phyloP scores from a whole-genome alignment of 768 basidiomycete genomes.

The Suillus decipiens region DNA sequence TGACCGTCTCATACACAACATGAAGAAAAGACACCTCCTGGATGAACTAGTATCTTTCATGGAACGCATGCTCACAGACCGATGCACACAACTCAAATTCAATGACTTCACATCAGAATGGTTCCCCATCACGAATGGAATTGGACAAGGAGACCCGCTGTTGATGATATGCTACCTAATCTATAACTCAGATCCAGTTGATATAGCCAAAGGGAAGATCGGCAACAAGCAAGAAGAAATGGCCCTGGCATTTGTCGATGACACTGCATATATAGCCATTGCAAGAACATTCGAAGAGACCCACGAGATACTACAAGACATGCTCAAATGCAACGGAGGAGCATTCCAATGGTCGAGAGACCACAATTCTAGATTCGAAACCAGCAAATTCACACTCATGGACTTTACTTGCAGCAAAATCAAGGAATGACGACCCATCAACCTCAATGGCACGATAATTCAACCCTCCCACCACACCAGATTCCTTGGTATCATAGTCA shows the following conservation, averaged over 20 bases:
- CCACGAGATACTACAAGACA: slow-evolving; percentile 20
- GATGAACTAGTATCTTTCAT: slow-evolving; percentile 12
- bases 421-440: slow-evolving; percentile 6
- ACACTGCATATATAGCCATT: slow-evolving; percentile 27
- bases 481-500: slow-evolving; percentile 13
- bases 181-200: slow-evolving; percentile 30
- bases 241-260: slow-evolving; percentile 33
- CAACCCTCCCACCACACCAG: neutral
- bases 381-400: slow-evolving; percentile 23
- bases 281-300: slow-evolving; percentile 25
- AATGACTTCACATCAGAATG: slow-evolving; percentile 23
- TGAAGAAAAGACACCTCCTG: slow-evolving; percentile 15
- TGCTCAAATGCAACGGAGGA: slow-evolving; percentile 26
- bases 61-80: neutral
- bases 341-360: slow-evolving; percentile 19
- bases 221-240: slow-evolving; percentile 14
- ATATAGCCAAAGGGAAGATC: neutral
- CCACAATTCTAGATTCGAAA: slow-evolving; percentile 28
- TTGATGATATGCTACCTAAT: slow-evolving; percentile 34
- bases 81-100: slow-evolving; percentile 22
- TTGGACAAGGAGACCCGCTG: slow-evolving; percentile 36
- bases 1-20: slow-evolving; percentile 32
- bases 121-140: slow-evolving; percentile 21
- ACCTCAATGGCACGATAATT: neutral
- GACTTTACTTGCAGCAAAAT: slow-evolving; percentile 11